These are phyloP conservation scores for Ceratonia siliqua DNA, from an alignment of 306 rosid genomes.

Conservation along the genomic window DNA sequence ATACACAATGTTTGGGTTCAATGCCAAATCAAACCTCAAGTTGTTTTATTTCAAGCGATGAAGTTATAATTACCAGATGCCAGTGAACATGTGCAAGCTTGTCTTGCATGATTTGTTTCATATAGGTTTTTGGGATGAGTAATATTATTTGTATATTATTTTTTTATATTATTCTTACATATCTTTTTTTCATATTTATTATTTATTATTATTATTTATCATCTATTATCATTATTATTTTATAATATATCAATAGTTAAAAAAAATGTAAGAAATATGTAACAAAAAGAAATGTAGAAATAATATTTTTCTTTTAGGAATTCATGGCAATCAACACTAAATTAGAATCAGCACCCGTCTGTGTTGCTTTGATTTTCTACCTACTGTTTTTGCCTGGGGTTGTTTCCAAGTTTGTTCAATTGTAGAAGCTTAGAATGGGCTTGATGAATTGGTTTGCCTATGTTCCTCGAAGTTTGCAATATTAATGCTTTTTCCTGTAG, in stretches of 20 bases:
- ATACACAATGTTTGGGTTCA: constrained; percentile 17
- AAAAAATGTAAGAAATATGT: too few relatives aligned
- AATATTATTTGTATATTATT: too few relatives aligned
- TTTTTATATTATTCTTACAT: too few relatives aligned
- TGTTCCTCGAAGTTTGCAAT: not conserved
- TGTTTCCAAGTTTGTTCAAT: not conserved
- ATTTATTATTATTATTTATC: too few relatives aligned
- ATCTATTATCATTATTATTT: too few relatives aligned
- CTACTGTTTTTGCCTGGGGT: not conserved
- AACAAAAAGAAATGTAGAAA: too few relatives aligned
- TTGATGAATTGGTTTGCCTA: not conserved
- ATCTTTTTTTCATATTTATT: too few relatives aligned
- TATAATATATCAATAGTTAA: too few relatives aligned
- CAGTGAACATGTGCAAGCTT: not conserved
- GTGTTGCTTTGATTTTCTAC: not conserved
- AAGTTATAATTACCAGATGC: constrained; percentile 17
- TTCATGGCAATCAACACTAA: not conserved
- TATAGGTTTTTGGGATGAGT: not conserved
- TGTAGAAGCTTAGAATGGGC: not conserved
- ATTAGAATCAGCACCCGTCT: not conserved
- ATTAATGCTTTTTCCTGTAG: not conserved
- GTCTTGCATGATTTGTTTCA: not conserved
- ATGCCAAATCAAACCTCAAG: constrained; percentile 23
- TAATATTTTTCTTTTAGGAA: too few relatives aligned
- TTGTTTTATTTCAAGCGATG: constrained; percentile 34